A percentile compares a stretch with the other conserved stretches of the same genome.
Evolutionary conservation across 2,329 filamentous ascomycete species (phyloP).

Genomic region (Stemphylium vesicarium): DNA sequence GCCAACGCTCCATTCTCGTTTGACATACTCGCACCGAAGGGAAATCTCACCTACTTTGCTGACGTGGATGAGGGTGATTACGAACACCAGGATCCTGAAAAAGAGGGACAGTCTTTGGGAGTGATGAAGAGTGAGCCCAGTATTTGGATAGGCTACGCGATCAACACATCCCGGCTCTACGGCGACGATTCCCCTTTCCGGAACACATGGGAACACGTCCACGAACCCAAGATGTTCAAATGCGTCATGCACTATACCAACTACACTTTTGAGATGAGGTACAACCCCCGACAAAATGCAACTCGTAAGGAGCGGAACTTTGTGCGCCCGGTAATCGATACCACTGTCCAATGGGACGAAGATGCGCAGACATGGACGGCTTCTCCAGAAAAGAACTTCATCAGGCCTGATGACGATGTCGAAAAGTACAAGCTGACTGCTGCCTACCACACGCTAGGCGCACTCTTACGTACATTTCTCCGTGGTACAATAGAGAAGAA

Average conservation of each 20-base stretch:
- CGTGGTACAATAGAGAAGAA: slow-evolving; percentile 39
- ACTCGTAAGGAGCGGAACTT: slow-evolving; percentile 36
- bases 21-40: slow-evolving; percentile 39
- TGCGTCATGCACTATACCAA: slow-evolving; percentile 46
- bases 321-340: slow-evolving; percentile 39
- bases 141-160: slow-evolving; percentile 46
- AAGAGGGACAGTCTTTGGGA: slow-evolving; percentile 32
- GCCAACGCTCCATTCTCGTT: slow-evolving; percentile 37
- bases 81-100: slow-evolving; percentile 34
- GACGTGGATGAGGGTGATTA: slow-evolving; percentile 44
- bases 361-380: slow-evolving; percentile 23
- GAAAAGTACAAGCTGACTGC: slow-evolving; percentile 41
- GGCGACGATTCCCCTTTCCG: slow-evolving; percentile 27
- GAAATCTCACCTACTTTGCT: slow-evolving; percentile 39
- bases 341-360: slow-evolving; percentile 24
- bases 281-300: slow-evolving; percentile 34
- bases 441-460: slow-evolving; percentile 42
- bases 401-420: slow-evolving; percentile 30
- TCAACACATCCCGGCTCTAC: slow-evolving; percentile 38
- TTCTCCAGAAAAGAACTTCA: slow-evolving; percentile 28
- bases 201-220: slow-evolving; percentile 39
- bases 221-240: slow-evolving; percentile 45
- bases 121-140: slow-evolving; percentile 44
- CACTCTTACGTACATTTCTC: slow-evolving; percentile 45
- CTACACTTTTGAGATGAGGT: slow-evolving; percentile 44